Evolutionary conservation across 371 early-diverging fungal species (phyloP), one percentile per base, ranked within the genome.

Genomic region (Rhizopus stolonifer): DNA sequence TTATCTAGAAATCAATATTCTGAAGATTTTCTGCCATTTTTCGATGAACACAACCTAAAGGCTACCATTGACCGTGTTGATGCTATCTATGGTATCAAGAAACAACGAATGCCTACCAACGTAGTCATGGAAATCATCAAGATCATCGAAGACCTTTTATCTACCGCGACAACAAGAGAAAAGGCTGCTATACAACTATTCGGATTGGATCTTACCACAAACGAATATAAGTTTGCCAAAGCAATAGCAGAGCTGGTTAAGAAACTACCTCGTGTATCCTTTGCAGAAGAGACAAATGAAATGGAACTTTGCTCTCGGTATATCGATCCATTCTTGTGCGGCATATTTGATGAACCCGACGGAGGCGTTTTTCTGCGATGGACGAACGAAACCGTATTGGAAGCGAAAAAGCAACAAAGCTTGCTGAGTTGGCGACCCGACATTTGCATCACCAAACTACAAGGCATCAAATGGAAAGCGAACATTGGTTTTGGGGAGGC

Each of bases 401-500:
- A 45, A 45, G 14, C 23, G 25, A 23, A 26, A 45, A 45, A 23
- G 40, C 36, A 50, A 24, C 38, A 34, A 34, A 34, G 14, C 38
- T 40, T 29, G 23, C 40, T 50, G 50, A 25, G 50, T 40, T 50
- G 50, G 50, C 51, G 51, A 1, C 51, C 51, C 25, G 51, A 51
- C 24, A 42, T 51, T 17, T 51, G 51, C 19, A 51, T 51, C 15
- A 51, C 29, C 29, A 39, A 39, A 39, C 19, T 40, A 21, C 29
- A 31, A n/a, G 42, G 51, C 42, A 51, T 21, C 10, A 23, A 18
- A 42, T 54, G 10, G 17, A 26, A 52, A 23, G 39, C 46, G 1
- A 58, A 42, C 33, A 52, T 52, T 52, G 59, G 34, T 18, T 58
- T 42, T 32, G 59, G 59, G 26, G 59, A 58, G 23, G 49, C 47